A percentile compares a stretch with the other conserved stretches of the same genome.
Conservation (phyloP, 805 yeast species). For the Trichomonascus vanleenenianus region DNA sequence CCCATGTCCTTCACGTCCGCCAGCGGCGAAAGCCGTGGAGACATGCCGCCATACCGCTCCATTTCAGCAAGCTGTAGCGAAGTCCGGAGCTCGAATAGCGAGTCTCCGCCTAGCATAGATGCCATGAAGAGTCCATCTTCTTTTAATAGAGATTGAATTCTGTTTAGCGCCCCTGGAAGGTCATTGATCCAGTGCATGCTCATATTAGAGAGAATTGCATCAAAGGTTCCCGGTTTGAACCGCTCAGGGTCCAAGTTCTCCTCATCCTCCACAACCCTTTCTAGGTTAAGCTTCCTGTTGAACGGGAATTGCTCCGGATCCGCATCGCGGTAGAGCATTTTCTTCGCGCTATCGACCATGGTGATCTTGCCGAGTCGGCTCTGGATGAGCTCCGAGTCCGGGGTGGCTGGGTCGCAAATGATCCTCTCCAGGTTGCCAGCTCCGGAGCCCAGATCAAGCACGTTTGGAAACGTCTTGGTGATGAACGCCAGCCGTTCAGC, state of each 20-base stretch:
- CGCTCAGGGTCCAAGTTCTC: slow-evolving; percentile 44
- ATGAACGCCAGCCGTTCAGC: slow-evolving; percentile 71
- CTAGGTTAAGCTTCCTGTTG: slow-evolving; percentile 39
- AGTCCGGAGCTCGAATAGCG: slow-evolving; percentile 74
- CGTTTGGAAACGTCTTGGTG: slow-evolving; percentile 49
- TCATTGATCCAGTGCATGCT: slow-evolving; percentile 83
- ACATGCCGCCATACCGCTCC: slow-evolving; percentile 70
- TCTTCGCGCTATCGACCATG: slow-evolving; percentile 59
- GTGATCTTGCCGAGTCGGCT: slow-evolving; percentile 45
- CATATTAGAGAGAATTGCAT: slow-evolving; percentile 66
- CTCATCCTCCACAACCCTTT: slow-evolving; percentile 57
- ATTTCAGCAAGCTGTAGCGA: slow-evolving; percentile 74
- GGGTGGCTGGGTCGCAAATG: slow-evolving; percentile 34
- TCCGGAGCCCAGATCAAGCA: slow-evolving; percentile 68
- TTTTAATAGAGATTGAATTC: slow-evolving; percentile 50
- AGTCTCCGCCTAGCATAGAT: slow-evolving; percentile 76
- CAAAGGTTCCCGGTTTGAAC: slow-evolving; percentile 40
- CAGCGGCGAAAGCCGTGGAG: slow-evolving; percentile 76
- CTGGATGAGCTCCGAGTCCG: slow-evolving; percentile 46
- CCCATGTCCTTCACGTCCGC: slow-evolving; percentile 76
- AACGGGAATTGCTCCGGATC: slow-evolving; percentile 30
- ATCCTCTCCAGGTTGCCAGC: slow-evolving; percentile 53
- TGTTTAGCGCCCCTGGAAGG: slow-evolving; percentile 54
- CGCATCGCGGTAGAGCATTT: slow-evolving; percentile 46
- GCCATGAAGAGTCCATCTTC: slow-evolving; percentile 83